phyloP scores from a whole-genome alignment of 192 early-diverging fungal genomes.

The Podila minutissima region DNA sequence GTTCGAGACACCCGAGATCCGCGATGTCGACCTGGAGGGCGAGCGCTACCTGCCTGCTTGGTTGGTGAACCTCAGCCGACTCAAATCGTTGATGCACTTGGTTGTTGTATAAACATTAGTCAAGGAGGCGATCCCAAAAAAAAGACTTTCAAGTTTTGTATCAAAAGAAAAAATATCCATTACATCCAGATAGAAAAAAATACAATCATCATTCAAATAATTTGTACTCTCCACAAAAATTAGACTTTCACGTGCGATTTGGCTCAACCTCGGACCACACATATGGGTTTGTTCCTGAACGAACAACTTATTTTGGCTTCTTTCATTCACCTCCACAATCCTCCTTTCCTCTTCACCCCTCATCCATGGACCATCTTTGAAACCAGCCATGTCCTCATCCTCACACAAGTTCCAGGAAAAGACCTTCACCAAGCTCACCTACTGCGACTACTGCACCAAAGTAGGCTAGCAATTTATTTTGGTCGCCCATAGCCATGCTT shows the following conservation, averaged over 20 bases:
- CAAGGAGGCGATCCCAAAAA: neutral
- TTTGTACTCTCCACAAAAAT: no score
- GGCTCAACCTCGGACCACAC: no score
- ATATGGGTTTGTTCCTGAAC: no score
- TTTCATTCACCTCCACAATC: no score
- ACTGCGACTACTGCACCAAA: constrained; percentile 74
- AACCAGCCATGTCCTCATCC: constrained; percentile 14
- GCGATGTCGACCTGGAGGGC: constrained; percentile 47
- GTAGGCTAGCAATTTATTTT: neutral
- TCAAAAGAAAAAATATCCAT: neutral
- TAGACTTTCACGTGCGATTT: no score
- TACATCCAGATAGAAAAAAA: neutral
- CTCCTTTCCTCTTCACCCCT: no score
- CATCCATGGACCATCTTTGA: neutral
- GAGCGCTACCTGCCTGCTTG: constrained; percentile 61
- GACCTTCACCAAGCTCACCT: constrained; percentile 70
- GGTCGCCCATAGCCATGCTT: neutral
- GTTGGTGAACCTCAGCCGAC: constrained; percentile 43
- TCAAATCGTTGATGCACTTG: constrained; percentile 49
- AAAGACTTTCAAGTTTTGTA: neutral
- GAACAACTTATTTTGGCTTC: no score
- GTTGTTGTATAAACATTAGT: constrained; percentile 24
- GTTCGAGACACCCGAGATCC: constrained; percentile 64
- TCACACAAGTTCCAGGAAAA: constrained; percentile 66
- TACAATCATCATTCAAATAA: neutral